Evolutionary conservation across 305 asterid genomes (phyloP), one percentile per base, ranked within the genome.

Genomic region (Fraxinus greggii): DNA sequence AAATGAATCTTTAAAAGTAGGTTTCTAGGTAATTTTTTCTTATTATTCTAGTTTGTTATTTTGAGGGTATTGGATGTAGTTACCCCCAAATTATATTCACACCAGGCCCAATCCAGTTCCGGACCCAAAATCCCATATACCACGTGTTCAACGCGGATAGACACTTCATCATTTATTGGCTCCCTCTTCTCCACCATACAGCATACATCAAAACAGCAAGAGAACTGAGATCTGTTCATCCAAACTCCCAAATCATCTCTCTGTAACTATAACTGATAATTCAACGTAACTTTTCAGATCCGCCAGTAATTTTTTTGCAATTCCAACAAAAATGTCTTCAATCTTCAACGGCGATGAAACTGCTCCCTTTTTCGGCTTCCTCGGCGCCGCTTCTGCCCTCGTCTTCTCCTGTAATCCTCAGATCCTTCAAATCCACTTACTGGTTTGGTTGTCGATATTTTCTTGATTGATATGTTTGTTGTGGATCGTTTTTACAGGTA

Each of bases 361-460:
- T 73, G 94, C 94, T 70, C 94, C 94, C 4, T 91, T 91, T 86
- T 91, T 91, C 85, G 94, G 94, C 78, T 91, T 91, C 83, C 94
- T 89, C 80, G 92, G 92, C 75, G 92, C 94, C 73, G 91, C 92
- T 15, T 88, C 94, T 2, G 92, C 92, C 78, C 94, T 90, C 75
- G 92, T 90, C 80, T 90, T 90, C 88, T 89, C 92, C 63, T 89
- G 92, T 89, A 86, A 80, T 24, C n/a, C 31, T 63, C 72, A 63
- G 72, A 26, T 79, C 33, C 29, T 19, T 72, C 28, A 23, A 67
- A 26, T 32, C 28, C 69, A 7, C 5, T 33, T 78, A 59, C 28
- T 56, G 48, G 19, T 69, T 54, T 15, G 75, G 69, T 31, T 70
- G 51, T 63, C 1, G n/a, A 35, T 61, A 12, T 56, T 19, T 28